These are phyloP conservation scores for Massarina eburnea DNA, from an alignment of 2,329 filamentous ascomycete species.

Conservation along the genomic window DNA sequence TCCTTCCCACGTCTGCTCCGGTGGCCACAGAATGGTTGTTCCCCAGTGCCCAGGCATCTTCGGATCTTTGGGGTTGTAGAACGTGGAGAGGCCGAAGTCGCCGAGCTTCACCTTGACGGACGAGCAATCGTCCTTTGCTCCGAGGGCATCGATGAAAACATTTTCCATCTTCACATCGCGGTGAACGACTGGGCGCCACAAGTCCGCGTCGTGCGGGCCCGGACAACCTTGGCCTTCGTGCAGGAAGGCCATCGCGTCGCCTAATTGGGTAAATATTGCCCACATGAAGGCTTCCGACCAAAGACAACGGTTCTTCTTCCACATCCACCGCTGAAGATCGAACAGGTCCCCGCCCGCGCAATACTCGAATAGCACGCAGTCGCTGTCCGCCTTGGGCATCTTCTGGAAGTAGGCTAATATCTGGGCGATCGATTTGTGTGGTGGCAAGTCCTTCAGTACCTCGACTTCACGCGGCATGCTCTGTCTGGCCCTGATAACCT, in stretches of 20 bases:
- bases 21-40: conserved; percentile 19
- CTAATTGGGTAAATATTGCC: conserved; percentile 18
- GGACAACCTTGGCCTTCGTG: conserved; percentile 18
- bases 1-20: conserved; percentile 21
- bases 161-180: conserved; percentile 96
- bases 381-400: not conserved
- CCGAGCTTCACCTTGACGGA: conserved; percentile 62
- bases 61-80: conserved; percentile 47
- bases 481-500: conserved; percentile 8
- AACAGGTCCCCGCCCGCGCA: conserved; percentile 18
- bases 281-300: conserved; percentile 19
- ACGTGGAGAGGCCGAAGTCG: conserved; percentile 67
- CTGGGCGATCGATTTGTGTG: conserved; percentile 13
- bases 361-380: conserved; percentile 17
- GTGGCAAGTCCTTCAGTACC: conserved; percentile 11
- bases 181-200: conserved; percentile 89
- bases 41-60: conserved; percentile 10
- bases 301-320: not conserved
- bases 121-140: conserved; percentile 10
- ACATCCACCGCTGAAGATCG: not conserved
- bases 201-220: not conserved
- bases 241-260: conserved; percentile 19
- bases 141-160: conserved; percentile 63
- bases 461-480: conserved; percentile 13
- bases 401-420: conserved; percentile 8